phyloP scores from a whole-genome alignment of 371 early-diverging fungal species.

The Haplosporangium sp. region DNA sequence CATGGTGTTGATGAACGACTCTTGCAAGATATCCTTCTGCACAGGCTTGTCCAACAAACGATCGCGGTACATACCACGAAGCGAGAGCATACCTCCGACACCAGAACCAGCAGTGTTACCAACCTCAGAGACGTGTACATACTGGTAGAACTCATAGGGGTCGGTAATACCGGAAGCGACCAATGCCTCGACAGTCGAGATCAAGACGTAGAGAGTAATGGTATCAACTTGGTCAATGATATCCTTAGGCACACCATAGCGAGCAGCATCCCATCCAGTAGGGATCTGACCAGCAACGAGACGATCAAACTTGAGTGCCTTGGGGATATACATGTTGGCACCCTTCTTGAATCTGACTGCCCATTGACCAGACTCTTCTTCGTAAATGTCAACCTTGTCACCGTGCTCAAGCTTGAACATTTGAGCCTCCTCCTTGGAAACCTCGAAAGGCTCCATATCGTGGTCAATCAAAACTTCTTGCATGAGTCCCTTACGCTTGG shows the following conservation, averaged over 20 bases:
- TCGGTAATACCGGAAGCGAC: conserved; percentile 94
- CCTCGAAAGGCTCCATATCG: conserved; percentile 93
- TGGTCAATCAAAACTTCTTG: conserved; percentile 94
- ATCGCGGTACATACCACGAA: conserved; percentile 83
- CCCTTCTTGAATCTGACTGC: conserved; percentile 89
- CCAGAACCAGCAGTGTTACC: conserved; percentile 93
- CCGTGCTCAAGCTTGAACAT: conserved; percentile 91
- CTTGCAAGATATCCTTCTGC: conserved; percentile 95
- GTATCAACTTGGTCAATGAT: conserved; percentile 93
- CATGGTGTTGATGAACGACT: conserved; percentile 96
- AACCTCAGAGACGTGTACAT: conserved; percentile 95
- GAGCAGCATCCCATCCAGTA: conserved; percentile 93
- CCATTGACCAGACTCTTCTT: conserved; percentile 78
- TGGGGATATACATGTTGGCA: conserved; percentile 91
- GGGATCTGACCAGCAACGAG: conserved; percentile 97
- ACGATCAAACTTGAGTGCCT: conserved; percentile 94
- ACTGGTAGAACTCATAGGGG: conserved; percentile 97
- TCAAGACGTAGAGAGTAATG: conserved; percentile 89
- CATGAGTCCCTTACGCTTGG: conserved; percentile 86
- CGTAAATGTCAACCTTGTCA: conserved; percentile 86
- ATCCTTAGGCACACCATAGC: conserved; percentile 96
- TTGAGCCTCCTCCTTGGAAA: conserved; percentile 92
- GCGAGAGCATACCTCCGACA: conserved; percentile 88
- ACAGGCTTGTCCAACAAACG: conserved; percentile 88
- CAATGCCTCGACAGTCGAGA: conserved; percentile 95